Conservation (phyloP, 345 rosid genomes). For the Kernera saxatilis region DNA sequence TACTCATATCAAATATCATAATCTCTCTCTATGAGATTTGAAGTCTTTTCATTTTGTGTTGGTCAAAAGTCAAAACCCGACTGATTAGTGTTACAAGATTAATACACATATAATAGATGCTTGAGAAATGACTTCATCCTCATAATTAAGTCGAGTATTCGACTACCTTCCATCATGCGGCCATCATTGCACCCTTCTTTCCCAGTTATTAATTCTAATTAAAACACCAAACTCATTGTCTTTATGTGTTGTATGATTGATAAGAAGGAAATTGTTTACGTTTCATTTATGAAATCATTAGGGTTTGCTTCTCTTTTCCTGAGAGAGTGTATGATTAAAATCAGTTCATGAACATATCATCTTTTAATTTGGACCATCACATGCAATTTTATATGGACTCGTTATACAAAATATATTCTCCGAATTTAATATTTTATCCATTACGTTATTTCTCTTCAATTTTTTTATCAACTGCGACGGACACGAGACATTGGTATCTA, state of each 20-base stretch:
- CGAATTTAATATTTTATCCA: constrained; percentile 13
- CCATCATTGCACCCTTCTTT: constrained; percentile 20
- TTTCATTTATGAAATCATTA: not conserved
- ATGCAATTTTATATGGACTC: constrained; percentile 24
- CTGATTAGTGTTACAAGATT: constrained; percentile 4
- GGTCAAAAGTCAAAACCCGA: constrained; percentile 26
- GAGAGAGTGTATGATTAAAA: constrained; percentile 9
- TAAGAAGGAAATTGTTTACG: not conserved
- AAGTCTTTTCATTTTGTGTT: constrained; percentile 11
- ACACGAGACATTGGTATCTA: constrained; percentile 29
- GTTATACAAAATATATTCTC: constrained; percentile 18
- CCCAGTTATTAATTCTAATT: not conserved
- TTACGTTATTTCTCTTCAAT: not conserved
- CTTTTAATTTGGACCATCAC: constrained; percentile 25
- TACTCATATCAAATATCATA: constrained; percentile 18
- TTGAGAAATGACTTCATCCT: constrained; percentile 9
- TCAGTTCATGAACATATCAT: constrained; percentile 24
- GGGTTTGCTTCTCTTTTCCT: not conserved
- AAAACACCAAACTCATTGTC: constrained; percentile 11
- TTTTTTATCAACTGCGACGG: not conserved
- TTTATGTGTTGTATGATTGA: constrained; percentile 18
- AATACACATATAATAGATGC: constrained; percentile 8
- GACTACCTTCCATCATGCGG: constrained; percentile 27
- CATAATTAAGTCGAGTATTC: constrained; percentile 21
- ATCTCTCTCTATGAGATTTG: constrained; percentile 14